Evolutionary conservation across 1,284 basidiomycete species (phyloP), one percentile per base, ranked within the genome.

Genomic region (Fereydounia khargensis): DNA sequence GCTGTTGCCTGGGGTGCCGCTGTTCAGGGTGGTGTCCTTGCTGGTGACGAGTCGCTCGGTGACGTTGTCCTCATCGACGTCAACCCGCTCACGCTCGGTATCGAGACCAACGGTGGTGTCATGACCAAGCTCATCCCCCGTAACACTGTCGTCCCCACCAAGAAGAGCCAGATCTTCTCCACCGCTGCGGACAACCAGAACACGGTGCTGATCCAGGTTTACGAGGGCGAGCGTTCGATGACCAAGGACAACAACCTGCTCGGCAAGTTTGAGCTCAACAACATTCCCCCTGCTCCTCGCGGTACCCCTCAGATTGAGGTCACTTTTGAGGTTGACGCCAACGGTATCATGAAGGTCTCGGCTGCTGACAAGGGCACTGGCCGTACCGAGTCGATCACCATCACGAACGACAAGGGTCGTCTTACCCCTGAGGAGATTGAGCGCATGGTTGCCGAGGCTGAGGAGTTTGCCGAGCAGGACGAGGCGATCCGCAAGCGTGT

Each of bases 241-340:
- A 89, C 91, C 45, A 82, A 88, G 43, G 92, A 98, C 81, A 97
- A 98, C 86, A 97, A 97, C 81, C 80, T 97, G n/a, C 86, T 98
- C 62, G 95, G 94, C 63, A 95, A 96, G 82, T 98, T 98, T 86
- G 92, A 96, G 81, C 87, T 98, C 55, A 88, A 91, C 54, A 92
- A 94, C 47, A 91, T 98, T 59, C 94, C 94, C 33, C 94, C 94
- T 31, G 94, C 92, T 13, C 90, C 92, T 62, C 95, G 96, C 82
- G 94, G 94, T 79, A 87, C 97, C 53, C 94, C 94, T 65, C 94
- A 98, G 79, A 91, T 98, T 68, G 91, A 95, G 79, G 96, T 97
- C 78, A 95, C 91, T 51, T 97, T 97, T 76, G 94, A 97, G 79
- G 96, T 97, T 61, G 92, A 97, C 78, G 91, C 91, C 70, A 91